Conservation (phyloP, 495 filamentous ascomycete genomes). For the Rostrohypoxylon terebratum region DNA sequence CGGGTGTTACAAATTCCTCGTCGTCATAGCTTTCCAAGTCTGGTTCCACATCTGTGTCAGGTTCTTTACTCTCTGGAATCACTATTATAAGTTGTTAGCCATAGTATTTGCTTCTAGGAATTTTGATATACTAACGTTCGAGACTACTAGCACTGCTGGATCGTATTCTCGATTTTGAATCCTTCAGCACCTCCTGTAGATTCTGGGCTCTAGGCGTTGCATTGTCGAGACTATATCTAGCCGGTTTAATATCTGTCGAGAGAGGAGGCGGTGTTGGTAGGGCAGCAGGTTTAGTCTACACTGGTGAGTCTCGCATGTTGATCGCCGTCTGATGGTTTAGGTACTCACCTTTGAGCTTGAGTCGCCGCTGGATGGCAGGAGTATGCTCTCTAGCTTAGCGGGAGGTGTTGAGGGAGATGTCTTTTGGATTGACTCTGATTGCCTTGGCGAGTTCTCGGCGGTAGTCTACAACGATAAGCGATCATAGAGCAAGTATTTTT, state of each 20-base stretch:
- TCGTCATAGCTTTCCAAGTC: slow-evolving; percentile 53
- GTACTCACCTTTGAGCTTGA: slow-evolving; percentile 53
- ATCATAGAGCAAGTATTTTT: neutral
- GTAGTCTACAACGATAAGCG: slow-evolving; percentile 49
- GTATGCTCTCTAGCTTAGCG: slow-evolving; percentile 42
- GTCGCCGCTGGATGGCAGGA: slow-evolving; percentile 45
- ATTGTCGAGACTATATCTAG: slow-evolving; percentile 72
- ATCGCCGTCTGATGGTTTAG: neutral
- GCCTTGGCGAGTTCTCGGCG: slow-evolving; percentile 47
- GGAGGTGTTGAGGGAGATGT: slow-evolving; percentile 44
- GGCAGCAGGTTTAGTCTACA: slow-evolving; percentile 56
- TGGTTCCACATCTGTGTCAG: slow-evolving; percentile 53
- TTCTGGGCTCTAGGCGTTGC: slow-evolving; percentile 87
- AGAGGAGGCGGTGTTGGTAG: slow-evolving; percentile 69
- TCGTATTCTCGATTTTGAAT: slow-evolving; percentile 53
- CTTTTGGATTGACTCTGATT: slow-evolving; percentile 46
- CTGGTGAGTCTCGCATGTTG: slow-evolving; percentile 39
- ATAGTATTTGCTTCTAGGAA: neutral
- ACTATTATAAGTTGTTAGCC: slow-evolving; percentile 49
- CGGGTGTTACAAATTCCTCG: slow-evolving; percentile 56
- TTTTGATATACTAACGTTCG: slow-evolving; percentile 68
- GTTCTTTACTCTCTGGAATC: slow-evolving; percentile 62
- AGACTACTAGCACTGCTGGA: slow-evolving; percentile 71
- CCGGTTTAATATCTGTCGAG: slow-evolving; percentile 74
- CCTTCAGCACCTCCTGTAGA: slow-evolving; percentile 69